Conservation (phyloP, 2,329 filamentous ascomycete species). For the Epichloe coenophiala region DNA sequence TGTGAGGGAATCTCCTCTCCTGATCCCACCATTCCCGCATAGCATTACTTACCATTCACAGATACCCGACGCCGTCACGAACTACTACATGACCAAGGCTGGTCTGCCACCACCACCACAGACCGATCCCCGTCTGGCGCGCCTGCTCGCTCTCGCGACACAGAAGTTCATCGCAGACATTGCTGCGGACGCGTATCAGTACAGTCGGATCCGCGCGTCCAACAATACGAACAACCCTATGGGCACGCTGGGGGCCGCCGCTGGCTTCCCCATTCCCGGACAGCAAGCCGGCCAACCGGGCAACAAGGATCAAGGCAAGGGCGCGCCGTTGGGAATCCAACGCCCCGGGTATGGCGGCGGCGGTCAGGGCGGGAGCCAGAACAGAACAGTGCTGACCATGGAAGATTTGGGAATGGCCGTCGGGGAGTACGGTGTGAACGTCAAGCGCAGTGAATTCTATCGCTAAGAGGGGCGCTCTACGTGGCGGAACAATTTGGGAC, state of each 20-base stretch:
- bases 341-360: slow-evolving; percentile 74
- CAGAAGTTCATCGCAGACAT: slow-evolving; percentile 99
- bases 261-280: slow-evolving; percentile 52
- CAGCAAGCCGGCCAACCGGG: slow-evolving; percentile 44
- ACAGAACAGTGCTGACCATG: slow-evolving; percentile 92
- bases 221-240: slow-evolving; percentile 81
- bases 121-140: slow-evolving; percentile 79
- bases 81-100: slow-evolving; percentile 94
- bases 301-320: slow-evolving; percentile 43
- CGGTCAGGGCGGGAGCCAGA: slow-evolving; percentile 77
- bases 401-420: slow-evolving; percentile 98
- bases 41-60: slow-evolving; percentile 21
- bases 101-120: slow-evolving; percentile 86
- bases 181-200: slow-evolving; percentile 94
- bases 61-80: slow-evolving; percentile 95
- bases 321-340: slow-evolving; percentile 57
- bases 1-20: slow-evolving; percentile 40
- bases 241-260: slow-evolving; percentile 67
- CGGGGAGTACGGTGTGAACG: slow-evolving; percentile 92
- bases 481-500: background rate
- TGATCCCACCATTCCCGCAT: background rate
- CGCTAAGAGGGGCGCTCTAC: slow-evolving; percentile 32
- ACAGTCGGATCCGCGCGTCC: slow-evolving; percentile 86
- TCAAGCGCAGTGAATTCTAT: slow-evolving; percentile 96
- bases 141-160: slow-evolving; percentile 89